Base-by-base conservation (phyloP, 2,329 filamentous ascomycete genomes). In the Beauveria pseudobassiana region DNA sequence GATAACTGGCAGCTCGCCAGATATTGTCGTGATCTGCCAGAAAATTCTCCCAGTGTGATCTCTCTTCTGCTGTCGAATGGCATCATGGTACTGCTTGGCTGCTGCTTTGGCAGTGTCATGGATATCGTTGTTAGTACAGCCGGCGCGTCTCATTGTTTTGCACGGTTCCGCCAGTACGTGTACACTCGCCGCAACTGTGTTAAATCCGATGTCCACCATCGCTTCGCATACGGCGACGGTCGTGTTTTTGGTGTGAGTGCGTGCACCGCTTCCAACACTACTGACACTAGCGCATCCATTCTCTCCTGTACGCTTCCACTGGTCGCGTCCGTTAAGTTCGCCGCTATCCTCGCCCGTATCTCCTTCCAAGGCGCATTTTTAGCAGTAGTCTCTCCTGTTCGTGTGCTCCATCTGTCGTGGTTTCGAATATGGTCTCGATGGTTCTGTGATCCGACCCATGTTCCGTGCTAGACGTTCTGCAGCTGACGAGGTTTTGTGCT, bases 381-480 rank as follows among this genome's bases (percentile, higher is more conserved):
- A 67, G 63, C 2, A 67, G 64, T 14, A 67, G 64, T 53, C 62
- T 60, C 59, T 64, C 53, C 56, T 54, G 51, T 51, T 57, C 42
- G n/a, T 63, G 30, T 46, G 61, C 12, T 62, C 51, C 28, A 48
- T 52, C 42, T 26, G 53, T 20, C 26, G 53, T 18, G 7, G 66
- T 59, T 57, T 73, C 64, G 50, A 75, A 73, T 3, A 68, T 59
- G 1, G 67, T 72, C 59, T 71, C 52, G 64, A 75, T 74, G 0
- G 67, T 57, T 2, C 65, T 28, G 57, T 75, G 65, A 46, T 76
- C 70, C 2, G 69, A 75, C 28, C 69, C 51, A 62, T 71, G 61
- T 28, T 70, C 67, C 4, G 61, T 68, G 16, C 49, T 16, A 52
- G 65, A 45, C 42, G 65, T 63, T 10, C 26, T 34, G 54, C 61